A percentile compares a stretch with the other conserved stretches of the same genome.
These are phyloP conservation scores for Sordaria brevicollis DNA, from an alignment of 495 filamentous ascomycete genomes.

Conservation along the genomic window DNA sequence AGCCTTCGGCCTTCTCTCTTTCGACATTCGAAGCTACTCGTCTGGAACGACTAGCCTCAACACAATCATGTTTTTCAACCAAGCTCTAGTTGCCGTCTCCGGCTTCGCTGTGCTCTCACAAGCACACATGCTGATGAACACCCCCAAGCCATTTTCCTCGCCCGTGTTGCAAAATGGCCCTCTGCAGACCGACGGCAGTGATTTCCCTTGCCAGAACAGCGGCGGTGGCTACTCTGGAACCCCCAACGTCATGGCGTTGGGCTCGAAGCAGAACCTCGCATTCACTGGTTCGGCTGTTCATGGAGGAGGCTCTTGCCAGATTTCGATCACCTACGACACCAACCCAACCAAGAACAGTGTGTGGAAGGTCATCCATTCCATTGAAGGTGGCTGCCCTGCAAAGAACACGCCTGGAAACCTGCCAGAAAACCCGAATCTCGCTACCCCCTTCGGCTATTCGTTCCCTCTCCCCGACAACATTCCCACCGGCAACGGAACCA, in stretches of 20 bases:
- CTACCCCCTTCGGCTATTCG: slow-evolving; percentile 31
- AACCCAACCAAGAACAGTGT: slow-evolving; percentile 43
- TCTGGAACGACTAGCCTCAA: background rate
- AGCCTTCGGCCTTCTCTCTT: background rate
- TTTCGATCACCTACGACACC: slow-evolving; percentile 68
- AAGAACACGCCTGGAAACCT: slow-evolving; percentile 33
- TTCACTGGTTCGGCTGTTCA: slow-evolving; percentile 61
- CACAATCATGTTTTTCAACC: slow-evolving; percentile 5
- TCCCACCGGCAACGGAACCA: slow-evolving; percentile 49
- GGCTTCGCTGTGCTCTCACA: slow-evolving; percentile 40
- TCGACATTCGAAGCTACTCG: background rate
- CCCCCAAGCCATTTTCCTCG: slow-evolving; percentile 37
- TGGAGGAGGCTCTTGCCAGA: slow-evolving; percentile 79
- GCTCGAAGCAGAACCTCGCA: slow-evolving; percentile 39
- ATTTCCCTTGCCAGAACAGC: slow-evolving; percentile 70
- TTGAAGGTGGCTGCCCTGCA: slow-evolving; percentile 71
- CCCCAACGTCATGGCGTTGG: slow-evolving; percentile 40
- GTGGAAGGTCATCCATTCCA: slow-evolving; percentile 75
- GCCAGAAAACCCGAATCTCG: slow-evolving; percentile 13
- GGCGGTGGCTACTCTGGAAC: slow-evolving; percentile 31
- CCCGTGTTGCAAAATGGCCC: rapidly evolving
- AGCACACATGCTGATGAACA: slow-evolving; percentile 64
- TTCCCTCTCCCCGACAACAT: slow-evolving; percentile 50
- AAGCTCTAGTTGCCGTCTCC: slow-evolving; percentile 19
- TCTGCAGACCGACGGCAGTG: slow-evolving; percentile 27